phyloP scores from a whole-genome alignment of 805 yeast species.

The Millerago galiae region DNA sequence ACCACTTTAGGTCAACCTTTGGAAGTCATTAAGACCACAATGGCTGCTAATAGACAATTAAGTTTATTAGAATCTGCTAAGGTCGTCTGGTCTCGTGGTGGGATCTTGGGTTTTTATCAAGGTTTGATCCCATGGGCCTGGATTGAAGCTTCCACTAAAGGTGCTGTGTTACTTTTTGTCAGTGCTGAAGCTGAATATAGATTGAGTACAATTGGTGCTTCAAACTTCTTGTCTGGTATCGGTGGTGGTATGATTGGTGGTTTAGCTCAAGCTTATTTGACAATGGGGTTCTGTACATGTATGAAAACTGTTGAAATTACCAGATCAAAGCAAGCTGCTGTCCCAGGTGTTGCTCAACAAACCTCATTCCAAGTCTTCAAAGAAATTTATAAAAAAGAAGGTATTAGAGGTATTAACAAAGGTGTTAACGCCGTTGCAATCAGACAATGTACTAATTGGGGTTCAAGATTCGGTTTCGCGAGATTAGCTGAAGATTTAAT shows the following conservation, averaged over 20 bases:
- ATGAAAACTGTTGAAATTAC: constrained; percentile 99
- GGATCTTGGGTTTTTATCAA: constrained; percentile 86
- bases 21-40: constrained; percentile 93
- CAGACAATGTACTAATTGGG: constrained; percentile 99
- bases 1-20: constrained; percentile 95
- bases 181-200: constrained; percentile 88
- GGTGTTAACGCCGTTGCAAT: constrained; percentile 99
- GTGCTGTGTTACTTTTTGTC: constrained; percentile 90
- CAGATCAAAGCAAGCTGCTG: constrained; percentile 66
- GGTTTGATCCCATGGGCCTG: constrained; percentile 99
- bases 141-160: constrained; percentile 99
- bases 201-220: constrained; percentile 56
- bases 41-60: constrained; percentile 91
- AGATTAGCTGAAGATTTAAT: constrained; percentile 87
- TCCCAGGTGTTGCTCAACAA: constrained; percentile 61
- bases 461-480: constrained; percentile 90
- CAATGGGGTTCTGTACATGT: constrained; percentile 98
- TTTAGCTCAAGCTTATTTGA: constrained; percentile 89
- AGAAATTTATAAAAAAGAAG: constrained; percentile 79
- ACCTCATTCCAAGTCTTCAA: constrained; percentile 81
- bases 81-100: constrained; percentile 91
- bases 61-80: constrained; percentile 60
- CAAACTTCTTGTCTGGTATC: constrained; percentile 79
- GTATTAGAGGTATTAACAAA: constrained; percentile 90
- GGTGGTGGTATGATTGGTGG: constrained; percentile 97